Percentiles rank a stretch among this genome's conserved stretches.
These are phyloP conservation scores for Eucalyptus grandis DNA, from an alignment of 345 rosid species.

Conservation along the genomic window DNA sequence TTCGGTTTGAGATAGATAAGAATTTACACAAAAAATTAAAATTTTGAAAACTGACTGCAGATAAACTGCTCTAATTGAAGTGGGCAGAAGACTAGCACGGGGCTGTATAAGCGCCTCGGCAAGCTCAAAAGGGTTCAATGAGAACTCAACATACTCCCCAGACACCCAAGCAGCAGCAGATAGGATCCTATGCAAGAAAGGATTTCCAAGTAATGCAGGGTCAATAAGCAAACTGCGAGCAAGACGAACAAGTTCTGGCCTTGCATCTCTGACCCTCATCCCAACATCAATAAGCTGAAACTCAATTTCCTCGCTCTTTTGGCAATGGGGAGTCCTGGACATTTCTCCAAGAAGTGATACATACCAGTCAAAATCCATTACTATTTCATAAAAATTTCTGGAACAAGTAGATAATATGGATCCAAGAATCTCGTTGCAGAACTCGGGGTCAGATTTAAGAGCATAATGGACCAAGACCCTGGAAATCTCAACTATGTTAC, in stretches of 20 bases:
- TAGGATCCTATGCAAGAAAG: slow-evolving; percentile 58
- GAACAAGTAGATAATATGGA: slow-evolving; percentile 67
- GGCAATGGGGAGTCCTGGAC: slow-evolving; percentile 79
- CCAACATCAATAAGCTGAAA: slow-evolving; percentile 84
- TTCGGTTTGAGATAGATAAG: slow-evolving; percentile 21
- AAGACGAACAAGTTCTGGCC: slow-evolving; percentile 68
- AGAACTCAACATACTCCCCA: slow-evolving; percentile 78
- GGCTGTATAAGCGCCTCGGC: slow-evolving; percentile 85
- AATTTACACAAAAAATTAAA: slow-evolving; percentile 34
- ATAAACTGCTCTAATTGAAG: slow-evolving; percentile 53
- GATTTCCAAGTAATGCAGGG: slow-evolving; percentile 94
- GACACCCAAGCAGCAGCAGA: slow-evolving; percentile 95
- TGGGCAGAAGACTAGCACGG: slow-evolving; percentile 67
- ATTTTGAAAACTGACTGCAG: slow-evolving; percentile 70
- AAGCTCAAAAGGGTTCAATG: slow-evolving; percentile 56
- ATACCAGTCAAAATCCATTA: slow-evolving; percentile 91
- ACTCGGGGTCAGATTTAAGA: slow-evolving; percentile 74
- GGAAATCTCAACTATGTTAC: slow-evolving; percentile 65
- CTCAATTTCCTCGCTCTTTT: slow-evolving; percentile 77
- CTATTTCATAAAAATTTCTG: slow-evolving; percentile 56
- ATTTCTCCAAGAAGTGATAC: slow-evolving; percentile 83
- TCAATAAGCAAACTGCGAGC: slow-evolving; percentile 74
- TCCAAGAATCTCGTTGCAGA: slow-evolving; percentile 80
- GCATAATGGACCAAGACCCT: slow-evolving; percentile 74
- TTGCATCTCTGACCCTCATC: slow-evolving; percentile 79